Percentiles rank a stretch among this genome's conserved stretches.
phyloP scores from a whole-genome alignment of 306 rosid genomes.

The Gynostemma pentaphyllum region DNA sequence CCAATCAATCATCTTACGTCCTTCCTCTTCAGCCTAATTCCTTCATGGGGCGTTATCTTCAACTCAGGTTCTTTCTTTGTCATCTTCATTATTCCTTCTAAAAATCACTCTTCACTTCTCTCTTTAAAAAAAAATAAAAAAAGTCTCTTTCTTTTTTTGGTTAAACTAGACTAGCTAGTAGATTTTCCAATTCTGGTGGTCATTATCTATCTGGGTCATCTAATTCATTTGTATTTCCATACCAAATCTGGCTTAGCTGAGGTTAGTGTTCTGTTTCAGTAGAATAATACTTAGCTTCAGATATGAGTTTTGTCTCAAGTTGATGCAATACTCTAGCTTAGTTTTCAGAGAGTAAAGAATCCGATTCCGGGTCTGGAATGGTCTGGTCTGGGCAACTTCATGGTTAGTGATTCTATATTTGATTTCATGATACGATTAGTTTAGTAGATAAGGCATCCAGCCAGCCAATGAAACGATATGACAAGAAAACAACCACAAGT shows the following conservation, averaged over 20 bases:
- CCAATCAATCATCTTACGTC: slow-evolving; percentile 5
- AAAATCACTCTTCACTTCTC: too few relatives aligned
- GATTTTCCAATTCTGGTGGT: too few relatives aligned
- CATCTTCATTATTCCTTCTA: not conserved
- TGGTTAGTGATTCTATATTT: not conserved
- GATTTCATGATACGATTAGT: too few relatives aligned
- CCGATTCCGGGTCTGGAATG: slow-evolving; percentile 11
- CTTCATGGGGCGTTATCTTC: not conserved
- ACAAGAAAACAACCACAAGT: not conserved
- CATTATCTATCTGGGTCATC: not conserved
- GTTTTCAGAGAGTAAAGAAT: slow-evolving; percentile 1
- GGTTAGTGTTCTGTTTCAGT: not conserved
- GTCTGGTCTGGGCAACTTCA: not conserved
- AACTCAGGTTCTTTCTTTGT: not conserved
- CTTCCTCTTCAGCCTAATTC: not conserved
- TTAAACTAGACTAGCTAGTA: too few relatives aligned
- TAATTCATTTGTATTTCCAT: not conserved
- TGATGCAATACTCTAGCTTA: not conserved
- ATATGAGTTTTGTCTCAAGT: not conserved
- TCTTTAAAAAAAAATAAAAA: too few relatives aligned
- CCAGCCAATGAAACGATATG: not conserved
- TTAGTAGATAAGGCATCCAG: too few relatives aligned
- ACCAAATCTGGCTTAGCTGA: too few relatives aligned
- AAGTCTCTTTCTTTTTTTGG: too few relatives aligned
- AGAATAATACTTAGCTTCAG: slow-evolving; percentile 12